Percentiles rank a stretch among this genome's conserved stretches.
Conservation (phyloP, 768 basidiomycete genomes). For the Lactarius hatsudake region DNA sequence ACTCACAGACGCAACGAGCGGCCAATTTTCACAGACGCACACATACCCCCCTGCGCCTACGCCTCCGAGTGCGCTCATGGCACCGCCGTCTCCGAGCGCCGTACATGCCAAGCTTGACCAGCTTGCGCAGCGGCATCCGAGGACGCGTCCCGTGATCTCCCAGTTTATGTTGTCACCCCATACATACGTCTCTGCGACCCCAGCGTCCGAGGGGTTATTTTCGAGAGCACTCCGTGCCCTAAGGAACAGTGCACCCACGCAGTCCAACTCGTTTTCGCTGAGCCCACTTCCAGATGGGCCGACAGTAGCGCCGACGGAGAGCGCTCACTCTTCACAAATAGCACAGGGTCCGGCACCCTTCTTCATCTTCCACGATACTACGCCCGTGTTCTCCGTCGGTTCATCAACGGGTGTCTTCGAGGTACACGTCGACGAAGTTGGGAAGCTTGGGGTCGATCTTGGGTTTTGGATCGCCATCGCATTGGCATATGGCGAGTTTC, state of each 20-base stretch:
- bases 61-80: slow-evolving; percentile 30
- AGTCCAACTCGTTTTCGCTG: slow-evolving; percentile 26
- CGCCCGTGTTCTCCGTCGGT: slow-evolving; percentile 58
- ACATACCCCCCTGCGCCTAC: slow-evolving; percentile 39
- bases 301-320: not conserved
- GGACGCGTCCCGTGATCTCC: slow-evolving; percentile 23
- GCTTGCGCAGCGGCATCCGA: slow-evolving; percentile 20
- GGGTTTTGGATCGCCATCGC: slow-evolving; percentile 78
- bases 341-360: slow-evolving; percentile 43
- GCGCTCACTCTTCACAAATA: slow-evolving; percentile 4
- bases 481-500: slow-evolving; percentile 72
- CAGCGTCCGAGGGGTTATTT: slow-evolving; percentile 29
- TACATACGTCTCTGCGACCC: slow-evolving; percentile 29
- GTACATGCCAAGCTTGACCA: slow-evolving; percentile 35
- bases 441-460: slow-evolving; percentile 63
- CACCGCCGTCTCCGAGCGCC: slow-evolving; percentile 33
- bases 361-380: slow-evolving; percentile 68
- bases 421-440: slow-evolving; percentile 54
- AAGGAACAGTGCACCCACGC: slow-evolving; percentile 20
- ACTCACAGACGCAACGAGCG: slow-evolving; percentile 29
- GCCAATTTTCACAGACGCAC: slow-evolving; percentile 31
- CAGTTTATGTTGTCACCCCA: slow-evolving; percentile 38
- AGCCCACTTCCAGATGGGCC: slow-evolving; percentile 21
- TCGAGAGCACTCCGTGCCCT: slow-evolving; percentile 33
- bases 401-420: slow-evolving; percentile 63